Evolutionary conservation across 2,329 filamentous ascomycete genomes (phyloP), one percentile per base, ranked within the genome.

Genomic region (Aspergillus sclerotialis): DNA sequence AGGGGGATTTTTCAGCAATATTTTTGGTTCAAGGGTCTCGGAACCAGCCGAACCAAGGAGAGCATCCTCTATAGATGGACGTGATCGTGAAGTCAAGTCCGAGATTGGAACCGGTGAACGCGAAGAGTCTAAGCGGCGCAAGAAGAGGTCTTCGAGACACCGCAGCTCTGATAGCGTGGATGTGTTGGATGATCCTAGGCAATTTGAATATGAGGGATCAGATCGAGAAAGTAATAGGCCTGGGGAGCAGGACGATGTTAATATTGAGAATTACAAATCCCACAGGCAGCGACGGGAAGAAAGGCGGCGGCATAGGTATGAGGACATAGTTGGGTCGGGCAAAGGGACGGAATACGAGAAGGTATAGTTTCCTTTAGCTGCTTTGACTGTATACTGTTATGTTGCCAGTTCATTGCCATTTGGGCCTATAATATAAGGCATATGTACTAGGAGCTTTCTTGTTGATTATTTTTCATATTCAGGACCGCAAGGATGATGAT

Each of bases 131-230:
- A 64, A 65, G 35, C 66, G 63, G 28, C 67, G 63, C 40, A 63
- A 63, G 43, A 68, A 70, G 48, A 67, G 60, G 53, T 47, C 60
- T 49, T 51, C 60, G 35, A 46, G 63, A 53, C 48, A 61, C 28
- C 46, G 49, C 39, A 59, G 50, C 39, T 56, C 52, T 23, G 64
- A 61, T 26, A 54, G 52, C 34, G 69, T 73, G 16, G 69, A 73
- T 13, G 60, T 37, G 10, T 23, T 50, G 17, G 49, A 53, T 28
- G 70, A 73, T 19, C 15, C 66, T 65, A 18, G 47, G 45, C 35
- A 64, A 63, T 47, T 63, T 73, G 40, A 65, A 67, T 44, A 60
- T 53, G 40, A 60, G 62, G 8, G 61, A 63, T 30, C 62, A 62
- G 38, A 54, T 49, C 33, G 33, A 43, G 35, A 58, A 57, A 35